Evolutionary conservation across 2,329 filamentous ascomycete species (phyloP), one percentile per base, ranked within the genome.

Genomic region (Huntiella abstrusa): DNA sequence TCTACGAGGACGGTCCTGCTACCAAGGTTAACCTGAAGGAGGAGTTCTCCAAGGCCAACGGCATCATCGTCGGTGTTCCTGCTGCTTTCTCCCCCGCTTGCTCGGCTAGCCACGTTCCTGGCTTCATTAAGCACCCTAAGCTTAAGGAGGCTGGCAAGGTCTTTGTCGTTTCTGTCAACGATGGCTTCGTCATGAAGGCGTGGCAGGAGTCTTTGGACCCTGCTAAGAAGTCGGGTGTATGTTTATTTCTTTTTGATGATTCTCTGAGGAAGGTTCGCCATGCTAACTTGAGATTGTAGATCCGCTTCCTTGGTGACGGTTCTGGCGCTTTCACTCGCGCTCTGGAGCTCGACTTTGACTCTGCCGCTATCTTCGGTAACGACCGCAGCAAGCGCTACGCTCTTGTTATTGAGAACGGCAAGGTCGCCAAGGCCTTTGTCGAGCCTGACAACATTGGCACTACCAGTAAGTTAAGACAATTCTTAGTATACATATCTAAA

Each of bases 121-220:
- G 83, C 47, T 96, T 86, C 65, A 80, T 95, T 62, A 77, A 76
- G 58, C 81, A 84, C 59, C 71, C 79, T 47, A 76, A 79, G 60
- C 70, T 92, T 55, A 83, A 83, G 65, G 69, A 79, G 51, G 84
- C 83, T 28, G 87, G 86, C 42, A 70, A 81, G 56, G 83, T 94
- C 40, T 93, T 92, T 57, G 84, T 96, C 36, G 77, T 96, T 48
- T 78, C 83, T 12, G 87, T 95, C 59, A 96, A 96, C 60, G 88
- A 96, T 60, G 75, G 86, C 15, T 95, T 95, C 60, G 87, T 94
- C 40, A 94, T 87, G 73, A 92, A 92, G 63, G 87, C 86, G 4
- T 95, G 87, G 86, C 77, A 66, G 41, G 73, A 80, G 52, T 68
- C 74, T 51, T 70, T 95, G 38, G 86, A 95, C 61, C 82, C 85